These are phyloP conservation scores for Penicillium ucsense DNA, from an alignment of 495 filamentous ascomycete species.

Conservation along the genomic window DNA sequence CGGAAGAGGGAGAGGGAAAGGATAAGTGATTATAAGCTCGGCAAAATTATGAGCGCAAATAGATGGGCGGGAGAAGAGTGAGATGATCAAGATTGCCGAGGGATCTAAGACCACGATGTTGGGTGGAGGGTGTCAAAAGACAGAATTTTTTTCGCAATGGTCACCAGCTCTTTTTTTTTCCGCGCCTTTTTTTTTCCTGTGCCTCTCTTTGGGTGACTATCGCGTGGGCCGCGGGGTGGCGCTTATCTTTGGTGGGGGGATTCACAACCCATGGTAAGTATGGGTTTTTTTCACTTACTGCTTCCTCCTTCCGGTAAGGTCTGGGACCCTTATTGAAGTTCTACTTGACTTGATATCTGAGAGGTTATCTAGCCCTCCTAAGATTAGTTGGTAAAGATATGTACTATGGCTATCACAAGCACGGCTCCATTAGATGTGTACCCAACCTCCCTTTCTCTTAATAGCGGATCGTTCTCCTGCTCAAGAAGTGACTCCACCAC, in stretches of 20 bases:
- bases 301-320: too few species aligned
- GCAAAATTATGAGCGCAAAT: neutral
- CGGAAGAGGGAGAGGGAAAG: neutral
- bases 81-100: neutral
- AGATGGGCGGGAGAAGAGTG: neutral
- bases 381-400: too few species aligned
- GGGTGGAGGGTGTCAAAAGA: neutral
- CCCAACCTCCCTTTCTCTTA: too few species aligned
- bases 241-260: constrained; percentile 7
- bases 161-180: constrained; percentile 4
- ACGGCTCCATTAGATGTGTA: too few species aligned
- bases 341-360: too few species aligned
- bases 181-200: neutral
- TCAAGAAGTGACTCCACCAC: too few species aligned
- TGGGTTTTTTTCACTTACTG: too few species aligned
- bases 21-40: neutral
- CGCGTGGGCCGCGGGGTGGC: constrained; percentile 5
- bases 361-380: too few species aligned
- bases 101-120: constrained; percentile 2
- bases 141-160: constrained; percentile 7
- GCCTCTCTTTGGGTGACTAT: neutral
- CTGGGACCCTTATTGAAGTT: too few species aligned
- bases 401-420: too few species aligned
- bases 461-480: too few species aligned
- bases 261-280: too few species aligned